Evolutionary conservation across 2,329 filamentous ascomycete species (phyloP), one percentile per base, ranked within the genome.

Genomic region (Sclerotinia sclerotiorum): DNA sequence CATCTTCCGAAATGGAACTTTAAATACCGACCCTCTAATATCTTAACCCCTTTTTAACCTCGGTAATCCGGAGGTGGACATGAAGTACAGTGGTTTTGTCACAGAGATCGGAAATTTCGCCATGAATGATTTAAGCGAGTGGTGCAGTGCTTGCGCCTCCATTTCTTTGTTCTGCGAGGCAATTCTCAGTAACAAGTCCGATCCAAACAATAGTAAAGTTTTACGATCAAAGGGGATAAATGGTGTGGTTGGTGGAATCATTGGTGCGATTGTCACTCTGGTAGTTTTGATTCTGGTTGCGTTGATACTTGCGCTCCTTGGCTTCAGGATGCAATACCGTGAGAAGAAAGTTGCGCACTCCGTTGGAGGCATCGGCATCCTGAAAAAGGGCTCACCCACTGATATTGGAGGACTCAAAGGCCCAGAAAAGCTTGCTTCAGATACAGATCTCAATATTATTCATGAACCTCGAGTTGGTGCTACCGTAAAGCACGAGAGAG

Each of bases 1-100:
- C 75, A 76, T 84, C 4, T 88, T 87, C 78, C 82, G 84, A 44
- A 82, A 83, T 54, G 81, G 82, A 67, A 81, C 71, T 4, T 80
- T 82, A 8, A 69, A 72, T 24, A 78, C 80, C 24, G 69, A 73
- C 1, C 74, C 76, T 5, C 70, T 80, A 15, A 72, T 73, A 6
- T 66, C 73, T 5, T 80, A 78, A 65, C 74, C 78, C 2, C 69
- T 78, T 1, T 78, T 78, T 65, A 72, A 72, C 3, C 67, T 73
- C 2, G 73, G 74, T 1, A 75, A 75, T 46, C 69, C 66, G 5
- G 70, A 74, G 27, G 62, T 63, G 1, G 74, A 76, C 35, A 77
- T 78, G 71, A 60, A 56, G 13, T 78, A 73, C 72, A 55, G n/a
- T 5, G 75, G 76, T 15, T 78, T 78, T 62, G 68, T 70, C 11